Conservation (phyloP, 1,139 yeast genomes). For the Magnusiomyces fungicola region DNA sequence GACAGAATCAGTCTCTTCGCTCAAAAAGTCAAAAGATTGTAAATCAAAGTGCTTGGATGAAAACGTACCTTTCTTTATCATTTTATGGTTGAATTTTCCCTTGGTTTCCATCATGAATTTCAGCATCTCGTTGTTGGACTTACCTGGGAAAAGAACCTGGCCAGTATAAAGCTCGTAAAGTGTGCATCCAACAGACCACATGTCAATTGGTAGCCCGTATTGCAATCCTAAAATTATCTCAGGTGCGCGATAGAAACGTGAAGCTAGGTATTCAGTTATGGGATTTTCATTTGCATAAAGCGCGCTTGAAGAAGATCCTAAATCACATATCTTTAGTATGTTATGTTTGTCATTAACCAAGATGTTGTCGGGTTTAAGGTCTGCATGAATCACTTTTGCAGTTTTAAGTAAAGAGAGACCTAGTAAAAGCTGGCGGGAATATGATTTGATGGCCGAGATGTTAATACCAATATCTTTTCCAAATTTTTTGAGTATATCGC, state of each 20-base stretch:
- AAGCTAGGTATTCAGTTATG: conserved; percentile 82
- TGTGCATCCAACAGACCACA: conserved; percentile 92
- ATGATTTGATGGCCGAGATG: conserved; percentile 67
- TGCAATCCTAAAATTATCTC: conserved; percentile 76
- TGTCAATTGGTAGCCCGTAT: conserved; percentile 73
- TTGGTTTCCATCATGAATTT: conserved; percentile 30
- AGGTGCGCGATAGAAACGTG: conserved; percentile 84
- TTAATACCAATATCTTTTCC: conserved; percentile 62
- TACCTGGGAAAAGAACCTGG: conserved; percentile 75
- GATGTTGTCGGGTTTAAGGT: conserved; percentile 82
- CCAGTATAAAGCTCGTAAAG: conserved; percentile 82
- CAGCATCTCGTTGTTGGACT: conserved; percentile 35
- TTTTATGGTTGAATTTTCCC: conserved; percentile 30
- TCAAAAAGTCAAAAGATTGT: conserved; percentile 24
- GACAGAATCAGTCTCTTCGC: conserved; percentile 23
- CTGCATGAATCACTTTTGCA: conserved; percentile 76
- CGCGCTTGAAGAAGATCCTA: conserved; percentile 69
- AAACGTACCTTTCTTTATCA: conserved; percentile 28
- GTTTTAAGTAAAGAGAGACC: conserved; percentile 76
- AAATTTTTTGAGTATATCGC: conserved; percentile 74
- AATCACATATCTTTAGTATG: conserved; percentile 78
- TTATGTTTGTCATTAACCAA: conserved; percentile 73
- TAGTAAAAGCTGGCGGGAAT: conserved; percentile 68
- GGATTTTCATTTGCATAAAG: conserved; percentile 49
- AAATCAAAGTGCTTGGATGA: conserved; percentile 29